These are phyloP conservation scores for Puccinia sorghi DNA, from an alignment of 1,284 basidiomycete genomes.

Conservation along the genomic window DNA sequence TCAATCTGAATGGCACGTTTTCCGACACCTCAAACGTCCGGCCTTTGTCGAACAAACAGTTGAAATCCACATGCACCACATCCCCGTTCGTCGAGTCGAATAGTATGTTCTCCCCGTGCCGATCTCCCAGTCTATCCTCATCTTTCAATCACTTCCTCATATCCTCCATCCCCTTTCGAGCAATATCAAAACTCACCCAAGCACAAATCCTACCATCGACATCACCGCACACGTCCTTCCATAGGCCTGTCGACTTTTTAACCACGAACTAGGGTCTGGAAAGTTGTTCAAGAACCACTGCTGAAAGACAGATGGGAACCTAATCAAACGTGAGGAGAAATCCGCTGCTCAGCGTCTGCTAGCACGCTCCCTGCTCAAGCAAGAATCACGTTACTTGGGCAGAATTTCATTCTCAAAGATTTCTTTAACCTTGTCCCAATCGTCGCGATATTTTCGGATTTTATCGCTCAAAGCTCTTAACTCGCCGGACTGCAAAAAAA, in stretches of 20 bases:
- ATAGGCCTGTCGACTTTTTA: conserved; percentile 81
- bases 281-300: conserved; percentile 98
- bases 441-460: conserved; percentile 31
- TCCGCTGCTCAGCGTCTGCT: too few relatives aligned
- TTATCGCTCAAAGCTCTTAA: conserved; percentile 41
- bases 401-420: conserved; percentile 69
- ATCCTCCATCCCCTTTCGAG: too few relatives aligned
- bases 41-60: conserved; percentile 96
- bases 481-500: conserved; percentile 61
- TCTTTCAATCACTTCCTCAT: too few relatives aligned
- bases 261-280: conserved; percentile 93
- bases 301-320: conserved; percentile 83
- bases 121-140: conserved; percentile 77
- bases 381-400: conserved; percentile 61
- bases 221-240: conserved; percentile 91
- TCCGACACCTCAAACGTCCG: conserved; percentile 87
- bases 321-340: conserved; percentile 57
- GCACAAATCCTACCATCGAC: conserved; percentile 97
- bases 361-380: too few relatives aligned
- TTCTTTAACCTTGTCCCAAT: conserved; percentile 63
- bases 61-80: conserved; percentile 95
- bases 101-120: conserved; percentile 95
- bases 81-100: conserved; percentile 87
- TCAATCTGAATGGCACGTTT: conserved; percentile 90
- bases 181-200: conserved; percentile 68